Evolutionary conservation across 257 asterid species (phyloP), one percentile per base, ranked within the genome.

Genomic region (Penstemon eatonii): DNA sequence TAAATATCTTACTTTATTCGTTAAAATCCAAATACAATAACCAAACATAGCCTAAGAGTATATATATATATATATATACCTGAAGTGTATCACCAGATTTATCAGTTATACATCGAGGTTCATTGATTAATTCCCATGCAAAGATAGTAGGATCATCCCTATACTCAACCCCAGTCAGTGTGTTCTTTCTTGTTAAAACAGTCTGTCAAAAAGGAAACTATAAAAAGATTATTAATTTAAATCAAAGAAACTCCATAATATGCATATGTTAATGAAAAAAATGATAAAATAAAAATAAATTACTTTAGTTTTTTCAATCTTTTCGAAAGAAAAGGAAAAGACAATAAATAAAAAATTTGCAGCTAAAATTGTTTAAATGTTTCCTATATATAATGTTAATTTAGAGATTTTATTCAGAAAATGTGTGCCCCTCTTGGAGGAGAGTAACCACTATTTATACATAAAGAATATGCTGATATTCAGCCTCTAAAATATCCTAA

Each of bases 81-180:
- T 94, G 99, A 70, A 94, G 95, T 7, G 98, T 91, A 79, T 94
- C 90, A 65, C 99, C 99, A 56, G 96, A 94, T 76, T 89, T 84
- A 74, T 94, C 99, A 6, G 93, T 83, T 60, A 85, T 77, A 76
- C 96, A 87, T 37, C 99, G 93, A 56, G 99, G 99, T 74, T 94
- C 99, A 39, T 94, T 94, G 76, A 94, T 94, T 67, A 94, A 81
- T 80, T 94, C 98, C 98, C 99, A 94, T 5, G 89, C 99, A 61
- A 94, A 89, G 40, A 94, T 94, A 44, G 95, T 83, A 3, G 99
- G 97, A 80, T 94, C 99, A 42, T 91, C 90, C 71, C 96, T 75
- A 64, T 91, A 94, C 81, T 87, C 90, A 40, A 84, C 74, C 73
- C 97, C 97, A 0, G 96, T 94, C 76, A 87, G 65, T 18, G 92